These are phyloP conservation scores for Marchantia polymorpha DNA, from an alignment of 225 moss, liverwort and hornwort genomes.

Conservation along the genomic window DNA sequence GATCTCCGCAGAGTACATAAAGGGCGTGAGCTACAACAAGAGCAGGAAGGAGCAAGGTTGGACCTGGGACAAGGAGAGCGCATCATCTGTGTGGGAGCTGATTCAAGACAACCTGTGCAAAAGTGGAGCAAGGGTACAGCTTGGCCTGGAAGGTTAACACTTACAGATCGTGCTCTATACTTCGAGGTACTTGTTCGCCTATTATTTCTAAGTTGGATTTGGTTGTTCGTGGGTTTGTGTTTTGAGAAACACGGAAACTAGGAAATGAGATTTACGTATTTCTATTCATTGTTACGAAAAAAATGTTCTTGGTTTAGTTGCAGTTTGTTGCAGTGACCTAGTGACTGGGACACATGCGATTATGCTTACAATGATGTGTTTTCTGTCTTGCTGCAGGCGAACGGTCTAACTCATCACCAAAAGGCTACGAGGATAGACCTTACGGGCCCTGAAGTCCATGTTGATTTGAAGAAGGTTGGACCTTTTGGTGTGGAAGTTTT, in stretches of 20 bases:
- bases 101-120: constrained; percentile 83
- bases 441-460: constrained; percentile 33
- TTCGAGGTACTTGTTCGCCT: constrained; percentile 59
- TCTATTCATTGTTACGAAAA: too few species aligned
- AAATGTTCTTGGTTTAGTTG: not conserved
- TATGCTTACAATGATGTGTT: not conserved
- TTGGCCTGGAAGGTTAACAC: constrained; percentile 95
- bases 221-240: not conserved
- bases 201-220: not conserved
- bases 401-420: constrained; percentile 67
- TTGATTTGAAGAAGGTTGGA: constrained; percentile 70
- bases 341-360: not conserved
- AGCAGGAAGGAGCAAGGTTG: constrained; percentile 58
- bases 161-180: constrained; percentile 86
- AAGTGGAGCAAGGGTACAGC: constrained; percentile 75
- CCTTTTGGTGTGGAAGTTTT: constrained; percentile 88
- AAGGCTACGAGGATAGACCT: constrained; percentile 74
- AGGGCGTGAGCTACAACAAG: constrained; percentile 59
- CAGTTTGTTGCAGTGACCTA: not conserved
- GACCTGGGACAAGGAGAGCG: constrained; percentile 61
- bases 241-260: not conserved
- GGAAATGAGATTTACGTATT: not conserved
- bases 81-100: constrained; percentile 68
- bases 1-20: constrained; percentile 54
- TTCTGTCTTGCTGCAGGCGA: constrained; percentile 50